phyloP scores from a whole-genome alignment of 306 rosid genomes.

The Casuarina glauca region DNA sequence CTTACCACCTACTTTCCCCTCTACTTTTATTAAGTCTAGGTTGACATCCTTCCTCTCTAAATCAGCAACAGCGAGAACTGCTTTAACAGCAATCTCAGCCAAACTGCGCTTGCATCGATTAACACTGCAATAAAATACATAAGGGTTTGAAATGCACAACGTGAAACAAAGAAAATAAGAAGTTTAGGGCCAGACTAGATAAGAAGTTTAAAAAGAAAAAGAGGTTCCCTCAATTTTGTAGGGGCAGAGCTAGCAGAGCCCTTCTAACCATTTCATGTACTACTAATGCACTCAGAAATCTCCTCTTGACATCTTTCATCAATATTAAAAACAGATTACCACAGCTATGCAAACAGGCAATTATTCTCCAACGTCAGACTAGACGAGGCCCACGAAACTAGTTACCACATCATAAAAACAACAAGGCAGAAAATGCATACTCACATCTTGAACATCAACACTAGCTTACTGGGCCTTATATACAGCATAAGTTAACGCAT shows the following conservation, averaged over 20 bases:
- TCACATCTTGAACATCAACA: neutral
- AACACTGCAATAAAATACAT: slow-evolving; percentile 60
- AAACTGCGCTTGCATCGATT: slow-evolving; percentile 88
- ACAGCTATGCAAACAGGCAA: neutral
- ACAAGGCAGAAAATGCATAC: neutral
- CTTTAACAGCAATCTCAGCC: slow-evolving; percentile 97
- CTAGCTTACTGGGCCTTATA: neutral
- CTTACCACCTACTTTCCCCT: slow-evolving; percentile 97
- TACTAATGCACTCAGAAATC: neutral
- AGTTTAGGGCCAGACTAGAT: neutral
- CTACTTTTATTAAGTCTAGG: slow-evolving; percentile 88
- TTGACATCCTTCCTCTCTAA: slow-evolving; percentile 91
- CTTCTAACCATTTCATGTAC: neutral
- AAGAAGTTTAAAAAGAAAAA: neutral
- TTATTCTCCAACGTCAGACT: neutral
- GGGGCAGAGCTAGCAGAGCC: neutral
- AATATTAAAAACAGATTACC: neutral
- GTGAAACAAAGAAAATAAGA: neutral
- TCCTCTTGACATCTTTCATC: neutral
- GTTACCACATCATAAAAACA: neutral
- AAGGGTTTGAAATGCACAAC: slow-evolving; percentile 5
- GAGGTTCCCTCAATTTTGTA: neutral
- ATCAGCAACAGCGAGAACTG: slow-evolving; percentile 97
- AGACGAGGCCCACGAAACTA: neutral
- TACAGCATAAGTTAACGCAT: neutral